Evolutionary conservation across 768 basidiomycete genomes (phyloP), one percentile per base, ranked within the genome.

Genomic region (Dacryopinax primogenitus): DNA sequence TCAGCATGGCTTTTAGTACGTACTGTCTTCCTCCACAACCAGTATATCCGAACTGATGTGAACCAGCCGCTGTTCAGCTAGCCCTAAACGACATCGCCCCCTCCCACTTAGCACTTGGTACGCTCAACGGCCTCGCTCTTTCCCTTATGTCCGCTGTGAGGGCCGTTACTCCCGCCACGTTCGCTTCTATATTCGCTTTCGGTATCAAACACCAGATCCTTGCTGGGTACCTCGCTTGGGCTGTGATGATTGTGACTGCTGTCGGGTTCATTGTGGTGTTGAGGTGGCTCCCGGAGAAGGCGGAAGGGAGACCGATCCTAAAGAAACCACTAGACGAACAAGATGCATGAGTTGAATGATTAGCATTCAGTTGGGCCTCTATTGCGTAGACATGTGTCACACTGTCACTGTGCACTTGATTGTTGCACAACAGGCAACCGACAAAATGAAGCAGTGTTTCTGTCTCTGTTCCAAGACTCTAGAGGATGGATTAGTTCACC

Each of bases 31-130:
- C 6, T 37, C 15, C 33, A 15, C 39, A 11, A 21, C 28, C 26
- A 16, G 21, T 23, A 11, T 30, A 26, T 21, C 23, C 18, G 12
- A 18, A 32, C 37, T 26, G 1, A 30, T 33, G 28, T 13, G 12
- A 39, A 11, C 51, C 34, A 65, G 64, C 64, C 30, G 64, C 33
- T 35, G 47, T 65, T 32, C 64, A 65, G 23, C 64, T 65, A 36
- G 64, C 64, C 21, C 45, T 65, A 7, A 65, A 65, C 64, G 64
- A 65, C 64, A 36, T 61, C 35, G 33, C 45, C 32, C 64, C 64
- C 32, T 35, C 64, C 15, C 64, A 45, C 33, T 51, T 58, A 1
- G 64, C 64, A 4, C 45, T 65, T 18, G 64, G 64, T 15, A 65
- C 64, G 0, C 64, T 65, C 3, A 65, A 65, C 64, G 64, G 64